phyloP scores from a whole-genome alignment of 1,284 basidiomycete genomes.

The Moniliella sp. region DNA sequence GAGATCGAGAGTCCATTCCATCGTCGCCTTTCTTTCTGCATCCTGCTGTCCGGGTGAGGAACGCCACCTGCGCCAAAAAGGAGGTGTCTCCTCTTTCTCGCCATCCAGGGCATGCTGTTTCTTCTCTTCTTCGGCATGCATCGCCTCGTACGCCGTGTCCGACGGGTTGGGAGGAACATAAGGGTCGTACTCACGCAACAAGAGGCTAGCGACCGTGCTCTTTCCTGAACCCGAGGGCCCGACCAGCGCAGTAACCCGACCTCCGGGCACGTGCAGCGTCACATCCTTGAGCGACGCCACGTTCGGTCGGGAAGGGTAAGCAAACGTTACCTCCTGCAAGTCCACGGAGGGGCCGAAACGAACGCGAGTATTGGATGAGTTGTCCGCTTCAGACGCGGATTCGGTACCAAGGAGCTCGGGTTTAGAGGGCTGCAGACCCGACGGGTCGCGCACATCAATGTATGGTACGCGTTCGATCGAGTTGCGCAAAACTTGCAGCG shows the following conservation, averaged over 20 bases:
- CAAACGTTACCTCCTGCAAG: conserved; percentile 21
- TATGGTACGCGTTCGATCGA: conserved; percentile 22
- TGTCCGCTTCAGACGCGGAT: background rate
- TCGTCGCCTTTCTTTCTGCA: no score
- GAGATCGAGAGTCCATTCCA: no score
- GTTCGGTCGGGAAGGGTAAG: conserved; percentile 20
- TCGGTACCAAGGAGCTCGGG: no score
- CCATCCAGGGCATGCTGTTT: no score
- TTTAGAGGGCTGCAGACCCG: conserved; percentile 39
- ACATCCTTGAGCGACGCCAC: conserved; percentile 16
- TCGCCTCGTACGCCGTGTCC: no score
- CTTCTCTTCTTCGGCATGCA: no score
- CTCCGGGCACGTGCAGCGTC: conserved; percentile 11
- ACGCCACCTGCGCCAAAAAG: no score
- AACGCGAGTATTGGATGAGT: conserved; percentile 1
- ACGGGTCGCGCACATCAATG: conserved; percentile 20
- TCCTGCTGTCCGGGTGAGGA: no score
- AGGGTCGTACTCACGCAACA: conserved; percentile 37
- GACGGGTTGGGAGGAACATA: conserved; percentile 6
- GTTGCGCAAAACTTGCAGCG: conserved; percentile 13
- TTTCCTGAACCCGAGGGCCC: conserved; percentile 29
- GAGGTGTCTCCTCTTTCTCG: no score
- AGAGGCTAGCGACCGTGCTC: conserved; percentile 36
- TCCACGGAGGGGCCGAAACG: conserved; percentile 11
- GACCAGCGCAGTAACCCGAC: conserved; percentile 33